Conservation (phyloP, 2,329 filamentous ascomycete genomes). For the Gliomastix tumulicola region DNA sequence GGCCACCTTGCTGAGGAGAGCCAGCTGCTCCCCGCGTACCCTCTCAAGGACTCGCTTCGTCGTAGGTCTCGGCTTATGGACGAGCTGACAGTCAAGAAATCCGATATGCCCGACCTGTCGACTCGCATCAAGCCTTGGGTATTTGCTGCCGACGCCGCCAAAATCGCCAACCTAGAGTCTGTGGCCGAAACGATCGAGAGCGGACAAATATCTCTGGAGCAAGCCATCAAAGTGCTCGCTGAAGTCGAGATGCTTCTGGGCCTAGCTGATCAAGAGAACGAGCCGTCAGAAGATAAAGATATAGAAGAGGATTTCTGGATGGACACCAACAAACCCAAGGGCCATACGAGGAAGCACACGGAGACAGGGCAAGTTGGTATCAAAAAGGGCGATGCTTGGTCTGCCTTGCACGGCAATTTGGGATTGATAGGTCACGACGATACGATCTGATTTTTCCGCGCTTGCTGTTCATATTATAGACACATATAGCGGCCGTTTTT, state of each 20-base stretch:
- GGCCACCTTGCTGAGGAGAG: constrained; percentile 54
- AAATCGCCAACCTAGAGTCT: constrained; percentile 48
- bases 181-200: constrained; percentile 54
- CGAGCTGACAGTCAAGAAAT: constrained; percentile 26
- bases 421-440: constrained; percentile 39
- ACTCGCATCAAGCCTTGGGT: constrained; percentile 49
- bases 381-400: constrained; percentile 37
- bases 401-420: constrained; percentile 43
- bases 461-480: neutral
- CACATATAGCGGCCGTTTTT: no score
- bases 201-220: constrained; percentile 48
- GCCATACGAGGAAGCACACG: constrained; percentile 14
- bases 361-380: constrained; percentile 13
- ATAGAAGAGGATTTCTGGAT: constrained; percentile 26
- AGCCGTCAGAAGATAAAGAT: constrained; percentile 11
- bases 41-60: constrained; percentile 27
- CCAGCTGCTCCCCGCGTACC: constrained; percentile 48
- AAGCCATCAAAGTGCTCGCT: constrained; percentile 39
- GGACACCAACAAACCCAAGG: constrained; percentile 15
- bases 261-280: constrained; percentile 14
- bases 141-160: constrained; percentile 52
- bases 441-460: constrained; percentile 5
- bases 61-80: constrained; percentile 34
- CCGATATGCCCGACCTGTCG: constrained; percentile 30
- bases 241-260: constrained; percentile 44